These are phyloP conservation scores for Alternaria arbusti DNA, from an alignment of 2,329 filamentous ascomycete species.

Conservation along the genomic window DNA sequence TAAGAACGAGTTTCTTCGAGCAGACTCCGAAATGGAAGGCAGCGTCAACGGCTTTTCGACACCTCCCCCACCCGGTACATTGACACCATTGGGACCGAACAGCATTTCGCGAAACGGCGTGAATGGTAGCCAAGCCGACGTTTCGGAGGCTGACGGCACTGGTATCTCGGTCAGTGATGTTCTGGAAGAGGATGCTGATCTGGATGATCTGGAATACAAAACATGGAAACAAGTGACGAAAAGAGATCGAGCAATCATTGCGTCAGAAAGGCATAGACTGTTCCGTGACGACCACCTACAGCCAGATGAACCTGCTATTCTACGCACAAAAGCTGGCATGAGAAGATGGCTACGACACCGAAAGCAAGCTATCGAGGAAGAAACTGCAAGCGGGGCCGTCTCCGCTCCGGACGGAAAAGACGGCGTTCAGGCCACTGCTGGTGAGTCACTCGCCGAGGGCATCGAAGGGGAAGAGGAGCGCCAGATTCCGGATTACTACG, in stretches of 20 bases:
- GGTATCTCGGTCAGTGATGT: slow-evolving; percentile 71
- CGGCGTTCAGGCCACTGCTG: slow-evolving; percentile 56
- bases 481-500: slow-evolving; percentile 93
- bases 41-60: slow-evolving; percentile 86
- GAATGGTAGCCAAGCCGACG: slow-evolving; percentile 75
- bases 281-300: slow-evolving; percentile 88
- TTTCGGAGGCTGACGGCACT: slow-evolving; percentile 83
- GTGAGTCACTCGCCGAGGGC: slow-evolving; percentile 89
- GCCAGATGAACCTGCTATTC: slow-evolving; percentile 81
- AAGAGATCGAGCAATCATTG: slow-evolving; percentile 85
- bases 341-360: slow-evolving; percentile 83
- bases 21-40: slow-evolving; percentile 82
- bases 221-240: slow-evolving; percentile 99
- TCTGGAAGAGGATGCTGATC: slow-evolving; percentile 76
- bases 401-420: slow-evolving; percentile 55
- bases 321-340: slow-evolving; percentile 88
- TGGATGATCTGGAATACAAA: slow-evolving; percentile 91
- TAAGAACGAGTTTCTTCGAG: slow-evolving; percentile 61
- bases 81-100: slow-evolving; percentile 76
- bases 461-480: slow-evolving; percentile 82
- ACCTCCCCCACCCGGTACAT: slow-evolving; percentile 76
- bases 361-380: slow-evolving; percentile 63
- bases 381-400: slow-evolving; percentile 55
- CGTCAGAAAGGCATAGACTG: slow-evolving; percentile 83
- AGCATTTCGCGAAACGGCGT: slow-evolving; percentile 65